Base-by-base conservation (phyloP, 306 rosid species). In the Vigna hirtella region DNA sequence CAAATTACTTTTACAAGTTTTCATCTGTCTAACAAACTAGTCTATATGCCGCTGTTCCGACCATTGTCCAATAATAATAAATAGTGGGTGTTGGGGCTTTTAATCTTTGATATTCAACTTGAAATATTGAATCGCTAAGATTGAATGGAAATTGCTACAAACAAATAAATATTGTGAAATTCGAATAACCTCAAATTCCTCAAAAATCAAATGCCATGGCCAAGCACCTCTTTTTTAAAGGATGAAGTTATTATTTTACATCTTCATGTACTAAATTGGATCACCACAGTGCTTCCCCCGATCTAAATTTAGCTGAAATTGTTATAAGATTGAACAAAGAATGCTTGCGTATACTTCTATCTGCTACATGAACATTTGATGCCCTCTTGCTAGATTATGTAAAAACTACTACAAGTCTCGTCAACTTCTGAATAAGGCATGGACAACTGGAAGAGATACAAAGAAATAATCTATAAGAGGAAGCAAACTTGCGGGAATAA, bases 281-380 rank as follows among this genome's bases (percentile, higher is more conserved):
- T 68, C 72, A 58, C 65, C 72, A 81, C 62, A 69, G 34, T 66
- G 53, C 51, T 70, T 48, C 69, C 77, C 68, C 73, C 45, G 18
- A 36, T 78, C 71, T 73, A 62, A 76, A 72, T 81, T 83, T 85
- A 71, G 78, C 83, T 77, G 80, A 89, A 85, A 72, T 72, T 58
- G 79, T 20, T 70, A 42, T 47, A 38, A 66, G 59, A 58, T 13
- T 56, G 84, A 80, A 70, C 76, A 55, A 9, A 26, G 20, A 20
- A 34, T 66, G 65, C 74, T 69, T 48, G 74, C 56, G 78, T 52
- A 61, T 49, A 78, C 73, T 26, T 47, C 9, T 71, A 75, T 74
- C 36, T 64, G 73, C 62, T 72, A 69, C 32, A 72, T 66, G 53
- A 62, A 83, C 30, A 76, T 43, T 66, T 67, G 69, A 77, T 77